A percentile compares a stretch with the other conserved stretches of the same genome.
Evolutionary conservation across 305 asterid genomes (phyloP).

Genomic region (Stenogyne calaminthoides): DNA sequence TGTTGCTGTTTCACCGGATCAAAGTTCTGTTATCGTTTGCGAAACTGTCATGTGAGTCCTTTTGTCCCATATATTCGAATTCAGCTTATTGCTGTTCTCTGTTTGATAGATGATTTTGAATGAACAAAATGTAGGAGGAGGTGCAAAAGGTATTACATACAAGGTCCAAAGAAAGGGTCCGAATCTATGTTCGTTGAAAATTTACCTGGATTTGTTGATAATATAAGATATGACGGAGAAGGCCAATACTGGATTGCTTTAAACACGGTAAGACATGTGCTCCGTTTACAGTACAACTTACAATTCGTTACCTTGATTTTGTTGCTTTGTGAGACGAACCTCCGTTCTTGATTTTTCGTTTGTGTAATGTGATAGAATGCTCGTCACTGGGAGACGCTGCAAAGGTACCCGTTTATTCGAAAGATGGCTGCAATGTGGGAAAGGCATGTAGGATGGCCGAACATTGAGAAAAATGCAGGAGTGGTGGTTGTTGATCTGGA

Average conservation of each 20-base stretch:
- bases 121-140: slow-evolving; percentile 48
- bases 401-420: slow-evolving; percentile 47
- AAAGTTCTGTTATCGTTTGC: slow-evolving; percentile 61
- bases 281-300: not conserved
- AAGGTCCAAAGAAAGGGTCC: slow-evolving; percentile 61
- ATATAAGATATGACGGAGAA: slow-evolving; percentile 77
- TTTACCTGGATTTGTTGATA: slow-evolving; percentile 80
- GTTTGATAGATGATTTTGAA: not conserved
- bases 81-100: not conserved
- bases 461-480: slow-evolving; percentile 50
- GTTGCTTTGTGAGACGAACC: not conserved
- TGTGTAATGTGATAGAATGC: slow-evolving; percentile 40
- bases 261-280: slow-evolving; percentile 33
- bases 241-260: slow-evolving; percentile 84
- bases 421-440: slow-evolving; percentile 47
- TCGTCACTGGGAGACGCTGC: slow-evolving; percentile 31
- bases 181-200: slow-evolving; percentile 59
- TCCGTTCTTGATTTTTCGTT: not conserved
- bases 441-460: slow-evolving; percentile 34
- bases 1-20: slow-evolving; percentile 66
- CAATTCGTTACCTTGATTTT: not conserved
- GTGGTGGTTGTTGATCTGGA: slow-evolving; percentile 61
- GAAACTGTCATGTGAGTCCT: slow-evolving; percentile 65
- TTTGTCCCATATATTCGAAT: not conserved
- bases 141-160: slow-evolving; percentile 60